phyloP scores from a whole-genome alignment of 805 yeast genomes.

The Wickerhamomyces mucosus region DNA sequence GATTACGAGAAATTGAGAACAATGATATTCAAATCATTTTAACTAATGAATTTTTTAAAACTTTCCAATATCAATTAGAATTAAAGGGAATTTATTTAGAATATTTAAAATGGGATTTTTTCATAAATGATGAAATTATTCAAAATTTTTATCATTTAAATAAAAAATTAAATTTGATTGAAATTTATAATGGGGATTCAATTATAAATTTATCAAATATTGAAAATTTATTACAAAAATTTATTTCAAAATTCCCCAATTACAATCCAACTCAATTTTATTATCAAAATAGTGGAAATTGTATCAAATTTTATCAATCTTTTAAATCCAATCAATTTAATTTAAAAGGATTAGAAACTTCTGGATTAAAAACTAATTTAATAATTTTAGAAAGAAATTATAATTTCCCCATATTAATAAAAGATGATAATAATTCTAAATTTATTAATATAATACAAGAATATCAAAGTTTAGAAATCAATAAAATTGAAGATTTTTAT shows the following conservation, averaged over 20 bases:
- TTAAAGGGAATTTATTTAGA: not conserved
- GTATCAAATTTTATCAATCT: not conserved
- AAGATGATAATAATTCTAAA: not conserved
- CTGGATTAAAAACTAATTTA: not conserved
- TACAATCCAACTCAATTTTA: not conserved
- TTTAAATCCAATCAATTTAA: not conserved
- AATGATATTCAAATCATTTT: slow-evolving; percentile 16
- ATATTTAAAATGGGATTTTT: not conserved
- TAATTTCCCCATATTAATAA: not conserved
- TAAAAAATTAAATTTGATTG: not conserved
- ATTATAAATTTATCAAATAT: no score
- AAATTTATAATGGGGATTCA: not conserved
- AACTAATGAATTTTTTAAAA: slow-evolving; percentile 27
- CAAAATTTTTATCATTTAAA: not conserved
- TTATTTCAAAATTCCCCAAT: not conserved
- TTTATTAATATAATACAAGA: not conserved
- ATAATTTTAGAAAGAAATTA: not conserved
- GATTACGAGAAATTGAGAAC: slow-evolving; percentile 13
- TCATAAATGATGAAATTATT: not conserved
- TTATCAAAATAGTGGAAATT: not conserved
- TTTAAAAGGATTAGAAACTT: not conserved
- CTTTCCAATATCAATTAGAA: slow-evolving; percentile 26
- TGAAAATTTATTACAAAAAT: not conserved
- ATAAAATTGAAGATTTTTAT: not conserved
- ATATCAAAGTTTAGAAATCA: not conserved